A percentile compares a stretch with the other conserved stretches of the same genome.
Conservation (phyloP, 176 grass and related monocot species). For the Metroxylon sagu region DNA sequence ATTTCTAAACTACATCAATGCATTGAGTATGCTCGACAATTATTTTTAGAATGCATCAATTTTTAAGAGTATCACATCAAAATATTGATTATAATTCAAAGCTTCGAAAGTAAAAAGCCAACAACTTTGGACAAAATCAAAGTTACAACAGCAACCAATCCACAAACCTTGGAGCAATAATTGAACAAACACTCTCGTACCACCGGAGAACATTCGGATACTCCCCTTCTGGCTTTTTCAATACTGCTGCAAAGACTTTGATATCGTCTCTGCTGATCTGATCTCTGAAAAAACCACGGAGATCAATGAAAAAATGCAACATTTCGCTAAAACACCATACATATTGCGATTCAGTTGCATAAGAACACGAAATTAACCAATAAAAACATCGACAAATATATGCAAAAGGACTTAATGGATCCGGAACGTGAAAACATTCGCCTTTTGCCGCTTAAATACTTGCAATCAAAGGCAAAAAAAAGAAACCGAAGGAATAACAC, state of each 20-base stretch:
- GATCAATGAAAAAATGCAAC: constrained; percentile 5
- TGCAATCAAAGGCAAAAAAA: not conserved
- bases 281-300: constrained; percentile 28
- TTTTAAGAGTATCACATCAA: no score
- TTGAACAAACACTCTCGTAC: constrained; percentile 49
- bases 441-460: not conserved
- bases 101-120: no score
- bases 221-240: constrained; percentile 47
- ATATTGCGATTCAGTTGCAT: no score
- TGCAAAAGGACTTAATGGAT: not conserved
- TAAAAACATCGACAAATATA: not conserved
- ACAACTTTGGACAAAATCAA: not conserved
- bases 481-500: not conserved
- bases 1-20: no score
- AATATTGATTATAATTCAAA: no score
- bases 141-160: not conserved
- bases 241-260: constrained; percentile 61
- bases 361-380: not conserved
- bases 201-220: constrained; percentile 59
- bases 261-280: constrained; percentile 70
- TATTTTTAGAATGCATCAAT: no score
- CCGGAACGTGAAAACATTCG: constrained; percentile 2
- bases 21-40: no score
- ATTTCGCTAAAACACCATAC: not conserved
- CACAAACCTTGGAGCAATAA: constrained; percentile 51